Conservation (phyloP, 2,329 filamentous ascomycete genomes). For the Colletotrichum sp. region DNA sequence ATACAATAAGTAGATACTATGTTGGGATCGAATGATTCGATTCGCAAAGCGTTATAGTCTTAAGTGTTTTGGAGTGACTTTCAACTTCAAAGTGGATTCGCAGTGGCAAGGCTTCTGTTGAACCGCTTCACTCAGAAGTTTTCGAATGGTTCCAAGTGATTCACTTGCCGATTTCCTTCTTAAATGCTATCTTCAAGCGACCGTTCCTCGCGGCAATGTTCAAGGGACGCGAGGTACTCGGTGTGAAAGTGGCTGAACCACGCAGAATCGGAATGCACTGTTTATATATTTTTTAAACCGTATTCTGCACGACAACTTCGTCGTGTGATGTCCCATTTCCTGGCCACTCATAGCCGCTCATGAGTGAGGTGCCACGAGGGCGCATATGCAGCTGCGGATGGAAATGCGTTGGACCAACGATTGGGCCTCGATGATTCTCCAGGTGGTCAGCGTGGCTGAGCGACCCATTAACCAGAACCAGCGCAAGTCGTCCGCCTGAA, state of each 20-base stretch:
- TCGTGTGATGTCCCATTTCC: background rate
- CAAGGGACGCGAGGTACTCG: background rate
- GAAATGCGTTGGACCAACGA: background rate
- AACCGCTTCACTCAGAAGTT: background rate
- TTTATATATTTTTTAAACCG: rapidly evolving
- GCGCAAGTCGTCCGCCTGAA: background rate
- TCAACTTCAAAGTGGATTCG: no score
- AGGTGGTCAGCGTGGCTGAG: background rate
- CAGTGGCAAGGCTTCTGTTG: background rate
- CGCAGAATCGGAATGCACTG: background rate
- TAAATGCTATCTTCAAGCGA: background rate
- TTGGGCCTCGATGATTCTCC: rapidly evolving
- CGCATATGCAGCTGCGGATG: background rate
- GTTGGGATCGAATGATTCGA: rapidly evolving
- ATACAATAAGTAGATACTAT: rapidly evolving
- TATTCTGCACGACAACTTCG: rapidly evolving
- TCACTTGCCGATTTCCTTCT: rapidly evolving
- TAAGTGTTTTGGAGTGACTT: no score
- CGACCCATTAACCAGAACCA: rapidly evolving
- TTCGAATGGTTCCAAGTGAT: background rate
- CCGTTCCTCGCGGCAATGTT: background rate
- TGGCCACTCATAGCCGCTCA: background rate
- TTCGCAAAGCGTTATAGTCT: no score
- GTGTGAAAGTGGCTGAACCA: background rate
- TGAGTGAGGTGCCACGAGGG: background rate